Evolutionary conservation across 1,284 basidiomycete species (phyloP).

Genomic region (Vanrija sp.): DNA sequence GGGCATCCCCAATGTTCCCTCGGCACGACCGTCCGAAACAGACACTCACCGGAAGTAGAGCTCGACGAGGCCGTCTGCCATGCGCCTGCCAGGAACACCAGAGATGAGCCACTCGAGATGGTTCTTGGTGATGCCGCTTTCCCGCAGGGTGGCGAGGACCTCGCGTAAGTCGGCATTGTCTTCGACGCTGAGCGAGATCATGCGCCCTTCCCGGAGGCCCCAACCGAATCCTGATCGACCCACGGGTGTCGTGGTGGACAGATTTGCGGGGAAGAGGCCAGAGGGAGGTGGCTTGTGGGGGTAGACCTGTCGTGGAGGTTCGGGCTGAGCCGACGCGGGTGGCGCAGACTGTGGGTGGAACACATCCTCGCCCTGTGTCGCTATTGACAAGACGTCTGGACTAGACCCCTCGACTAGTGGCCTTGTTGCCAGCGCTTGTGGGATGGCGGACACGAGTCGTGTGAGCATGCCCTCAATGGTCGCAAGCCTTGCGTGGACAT

Average conservation of each 20-base stretch:
- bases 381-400: conserved; percentile 37
- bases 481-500: conserved; percentile 46
- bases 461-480: conserved; percentile 47
- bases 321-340: conserved; percentile 5
- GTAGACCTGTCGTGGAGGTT: conserved; percentile 25
- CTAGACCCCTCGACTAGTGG: conserved; percentile 19
- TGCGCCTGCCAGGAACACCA: conserved; percentile 44
- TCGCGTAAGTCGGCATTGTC: conserved; percentile 44
- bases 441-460: conserved; percentile 36
- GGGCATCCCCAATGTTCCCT: neutral
- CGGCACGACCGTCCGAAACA: neutral
- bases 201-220: conserved; percentile 43
- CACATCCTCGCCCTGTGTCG: conserved; percentile 37
- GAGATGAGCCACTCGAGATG: conserved; percentile 48
- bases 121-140: conserved; percentile 47
- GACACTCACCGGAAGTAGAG: conserved; percentile 43
- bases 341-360: conserved; percentile 39
- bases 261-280: conserved; percentile 39
- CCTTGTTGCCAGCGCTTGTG: conserved; percentile 7
- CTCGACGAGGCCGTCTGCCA: conserved; percentile 49
- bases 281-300: conserved; percentile 45
- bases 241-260: conserved; percentile 30
- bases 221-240: conserved; percentile 41
- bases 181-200: conserved; percentile 35
- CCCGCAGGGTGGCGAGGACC: conserved; percentile 44